Percentiles rank a stretch among this genome's conserved stretches.
phyloP scores from a whole-genome alignment of 768 basidiomycete genomes.

The Lepiota venenata region DNA sequence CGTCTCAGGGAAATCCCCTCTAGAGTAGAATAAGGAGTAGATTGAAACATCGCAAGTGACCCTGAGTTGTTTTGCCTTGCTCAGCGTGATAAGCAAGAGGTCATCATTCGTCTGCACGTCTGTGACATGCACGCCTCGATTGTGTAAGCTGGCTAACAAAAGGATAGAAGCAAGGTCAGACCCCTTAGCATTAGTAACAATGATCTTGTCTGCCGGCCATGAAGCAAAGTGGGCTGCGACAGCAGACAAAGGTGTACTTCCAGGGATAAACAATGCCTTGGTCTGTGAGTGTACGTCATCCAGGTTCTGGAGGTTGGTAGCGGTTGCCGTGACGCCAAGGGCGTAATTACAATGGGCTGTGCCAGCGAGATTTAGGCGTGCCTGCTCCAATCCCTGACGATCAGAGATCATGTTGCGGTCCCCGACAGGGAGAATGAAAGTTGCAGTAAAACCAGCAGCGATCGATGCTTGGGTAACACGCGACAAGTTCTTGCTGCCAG shows the following conservation, averaged over 20 bases:
- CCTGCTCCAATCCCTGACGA: constrained; percentile 60
- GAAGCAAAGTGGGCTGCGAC: constrained; percentile 86
- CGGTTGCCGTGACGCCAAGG: constrained; percentile 72
- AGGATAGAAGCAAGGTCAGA: constrained; percentile 92
- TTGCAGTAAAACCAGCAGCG: constrained; percentile 86
- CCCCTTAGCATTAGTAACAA: constrained; percentile 90
- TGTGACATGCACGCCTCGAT: constrained; percentile 84
- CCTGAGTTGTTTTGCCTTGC: constrained; percentile 90
- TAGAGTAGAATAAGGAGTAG: constrained; percentile 86
- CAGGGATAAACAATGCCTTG: constrained; percentile 86
- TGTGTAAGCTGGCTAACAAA: constrained; percentile 90
- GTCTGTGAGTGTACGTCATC: constrained; percentile 75
- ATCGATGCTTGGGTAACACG: constrained; percentile 78
- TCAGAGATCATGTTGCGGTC: constrained; percentile 62
- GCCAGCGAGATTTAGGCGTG: constrained; percentile 58
- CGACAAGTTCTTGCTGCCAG: constrained; percentile 56
- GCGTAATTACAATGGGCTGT: constrained; percentile 86
- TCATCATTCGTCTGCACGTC: constrained; percentile 88
- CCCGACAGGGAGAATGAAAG: constrained; percentile 75
- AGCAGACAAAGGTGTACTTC: constrained; percentile 58
- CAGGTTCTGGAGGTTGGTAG: constrained; percentile 57
- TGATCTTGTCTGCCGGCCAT: constrained; percentile 91
- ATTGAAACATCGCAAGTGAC: constrained; percentile 97
- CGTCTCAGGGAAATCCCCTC: constrained; percentile 66
- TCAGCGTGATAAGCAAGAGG: constrained; percentile 84